Conservation (phyloP, 1,139 yeast genomes). For the Magnusiomyces suaveolens region DNA sequence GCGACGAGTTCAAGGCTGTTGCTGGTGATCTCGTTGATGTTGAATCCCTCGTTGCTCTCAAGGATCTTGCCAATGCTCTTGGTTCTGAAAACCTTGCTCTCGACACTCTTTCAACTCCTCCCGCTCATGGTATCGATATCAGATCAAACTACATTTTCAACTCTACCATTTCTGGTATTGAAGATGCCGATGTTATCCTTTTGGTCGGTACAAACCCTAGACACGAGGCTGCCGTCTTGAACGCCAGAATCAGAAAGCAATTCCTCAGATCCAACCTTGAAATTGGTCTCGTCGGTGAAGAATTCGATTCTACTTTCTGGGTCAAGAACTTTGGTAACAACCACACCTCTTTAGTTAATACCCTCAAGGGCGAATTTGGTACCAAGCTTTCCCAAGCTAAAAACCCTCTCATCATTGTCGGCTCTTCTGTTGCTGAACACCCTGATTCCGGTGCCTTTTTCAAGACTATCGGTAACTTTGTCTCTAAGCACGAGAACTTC, state of each 20-base stretch:
- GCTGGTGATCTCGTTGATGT: slow-evolving; percentile 80
- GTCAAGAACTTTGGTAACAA: slow-evolving; percentile 55
- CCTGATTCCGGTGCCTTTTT: slow-evolving; percentile 56
- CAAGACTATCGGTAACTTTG: slow-evolving; percentile 55
- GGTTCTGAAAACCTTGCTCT: slow-evolving; percentile 77
- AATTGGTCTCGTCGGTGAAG: slow-evolving; percentile 64
- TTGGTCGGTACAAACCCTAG: slow-evolving; percentile 82
- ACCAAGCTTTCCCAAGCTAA: slow-evolving; percentile 56
- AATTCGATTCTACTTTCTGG: slow-evolving; percentile 68
- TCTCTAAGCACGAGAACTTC: slow-evolving; percentile 49
- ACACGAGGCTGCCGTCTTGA: slow-evolving; percentile 82
- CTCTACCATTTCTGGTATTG: slow-evolving; percentile 71
- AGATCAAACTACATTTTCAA: slow-evolving; percentile 76
- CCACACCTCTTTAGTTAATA: slow-evolving; percentile 48
- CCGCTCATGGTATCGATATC: slow-evolving; percentile 62
- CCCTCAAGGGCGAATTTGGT: slow-evolving; percentile 63
- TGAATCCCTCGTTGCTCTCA: slow-evolving; percentile 71
- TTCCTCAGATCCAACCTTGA: slow-evolving; percentile 63
- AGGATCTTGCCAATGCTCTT: slow-evolving; percentile 65
- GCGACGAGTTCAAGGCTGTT: slow-evolving; percentile 68
- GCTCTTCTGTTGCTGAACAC: slow-evolving; percentile 69
- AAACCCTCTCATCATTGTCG: slow-evolving; percentile 71
- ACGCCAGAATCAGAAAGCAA: slow-evolving; percentile 73
- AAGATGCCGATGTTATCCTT: slow-evolving; percentile 71
- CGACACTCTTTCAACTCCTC: slow-evolving; percentile 52